phyloP scores from a whole-genome alignment of 83 land plant genomes.

The Thuja plicata region DNA sequence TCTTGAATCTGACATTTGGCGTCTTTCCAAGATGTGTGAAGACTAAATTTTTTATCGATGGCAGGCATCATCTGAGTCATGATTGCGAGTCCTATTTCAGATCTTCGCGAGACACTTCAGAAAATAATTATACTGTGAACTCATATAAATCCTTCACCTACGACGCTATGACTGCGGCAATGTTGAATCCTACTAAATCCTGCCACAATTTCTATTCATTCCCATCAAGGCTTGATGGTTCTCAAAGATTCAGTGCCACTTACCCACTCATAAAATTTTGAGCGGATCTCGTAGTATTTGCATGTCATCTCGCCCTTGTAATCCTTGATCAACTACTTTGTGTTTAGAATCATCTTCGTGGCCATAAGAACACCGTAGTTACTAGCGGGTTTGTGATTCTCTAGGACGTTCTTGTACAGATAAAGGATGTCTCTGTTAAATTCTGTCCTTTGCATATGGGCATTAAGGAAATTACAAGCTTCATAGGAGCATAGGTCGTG shows the following conservation, averaged over 20 bases:
- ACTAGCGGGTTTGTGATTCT: conserved; percentile 41
- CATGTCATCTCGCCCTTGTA: conserved; percentile 43
- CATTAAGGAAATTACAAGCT: no score
- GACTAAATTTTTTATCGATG: neutral
- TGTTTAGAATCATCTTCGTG: conserved; percentile 69
- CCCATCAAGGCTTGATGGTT: no score
- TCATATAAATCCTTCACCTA: no score
- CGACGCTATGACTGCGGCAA: no score
- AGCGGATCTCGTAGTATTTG: no score
- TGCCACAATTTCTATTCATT: no score
- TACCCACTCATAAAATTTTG: no score
- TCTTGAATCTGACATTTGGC: neutral
- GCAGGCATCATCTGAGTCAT: neutral
- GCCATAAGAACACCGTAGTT: conserved; percentile 35
- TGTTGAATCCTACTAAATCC: no score
- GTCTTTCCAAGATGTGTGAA: neutral
- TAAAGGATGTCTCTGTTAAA: conserved; percentile 55
- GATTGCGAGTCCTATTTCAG: neutral
- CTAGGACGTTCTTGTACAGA: conserved; percentile 67
- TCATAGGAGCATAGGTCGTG: conserved; percentile 13
- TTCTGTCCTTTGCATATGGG: conserved; percentile 44
- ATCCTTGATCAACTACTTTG: conserved; percentile 86
- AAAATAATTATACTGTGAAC: neutral
- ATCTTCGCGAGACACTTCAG: neutral
- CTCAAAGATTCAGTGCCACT: no score